Percentiles rank a stretch among this genome's conserved stretches.
phyloP scores from a whole-genome alignment of 2,329 filamentous ascomycete genomes.

The Neonectria faginata region DNA sequence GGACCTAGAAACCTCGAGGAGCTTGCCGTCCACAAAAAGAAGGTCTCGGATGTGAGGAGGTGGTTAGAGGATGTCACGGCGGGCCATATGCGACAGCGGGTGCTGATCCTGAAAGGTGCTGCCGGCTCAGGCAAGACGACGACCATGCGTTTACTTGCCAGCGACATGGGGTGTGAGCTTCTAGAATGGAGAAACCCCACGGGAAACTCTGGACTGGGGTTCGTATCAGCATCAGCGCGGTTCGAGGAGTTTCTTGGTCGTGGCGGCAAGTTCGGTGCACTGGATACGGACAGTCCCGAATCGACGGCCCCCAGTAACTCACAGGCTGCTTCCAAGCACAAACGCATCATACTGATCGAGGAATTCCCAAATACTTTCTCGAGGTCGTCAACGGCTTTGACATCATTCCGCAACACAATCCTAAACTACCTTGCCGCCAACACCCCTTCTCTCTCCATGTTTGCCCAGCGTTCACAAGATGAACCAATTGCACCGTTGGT shows the following conservation, averaged over 20 bases:
- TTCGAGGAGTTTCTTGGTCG: constrained; percentile 94
- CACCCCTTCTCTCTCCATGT: constrained; percentile 66
- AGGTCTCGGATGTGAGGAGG: constrained; percentile 84
- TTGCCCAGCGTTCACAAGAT: constrained; percentile 54
- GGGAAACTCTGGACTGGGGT: constrained; percentile 68
- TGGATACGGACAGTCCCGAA: constrained; percentile 61
- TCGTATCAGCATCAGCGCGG: constrained; percentile 78
- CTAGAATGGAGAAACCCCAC: constrained; percentile 92
- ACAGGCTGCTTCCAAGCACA: constrained; percentile 34
- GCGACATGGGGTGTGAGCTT: constrained; percentile 80
- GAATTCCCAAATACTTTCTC: constrained; percentile 84
- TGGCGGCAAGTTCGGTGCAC: constrained; percentile 81
- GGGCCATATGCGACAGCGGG: constrained; percentile 74
- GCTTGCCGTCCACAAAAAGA: constrained; percentile 93
- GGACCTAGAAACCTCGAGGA: constrained; percentile 81
- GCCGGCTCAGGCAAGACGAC: constrained; percentile 95
- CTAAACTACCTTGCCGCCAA: constrained; percentile 79
- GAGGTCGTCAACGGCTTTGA: constrained; percentile 71
- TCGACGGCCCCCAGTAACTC: constrained; percentile 44
- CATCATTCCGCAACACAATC: constrained; percentile 80
- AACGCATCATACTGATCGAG: constrained; percentile 78
- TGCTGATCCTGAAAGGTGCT: constrained; percentile 88
- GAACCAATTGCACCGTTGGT: constrained; percentile 78
- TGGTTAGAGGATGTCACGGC: constrained; percentile 84
- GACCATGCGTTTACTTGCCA: constrained; percentile 81